Conservation (phyloP, 352 stramenopile species). For the Nothophytophthora sp. region DNA sequence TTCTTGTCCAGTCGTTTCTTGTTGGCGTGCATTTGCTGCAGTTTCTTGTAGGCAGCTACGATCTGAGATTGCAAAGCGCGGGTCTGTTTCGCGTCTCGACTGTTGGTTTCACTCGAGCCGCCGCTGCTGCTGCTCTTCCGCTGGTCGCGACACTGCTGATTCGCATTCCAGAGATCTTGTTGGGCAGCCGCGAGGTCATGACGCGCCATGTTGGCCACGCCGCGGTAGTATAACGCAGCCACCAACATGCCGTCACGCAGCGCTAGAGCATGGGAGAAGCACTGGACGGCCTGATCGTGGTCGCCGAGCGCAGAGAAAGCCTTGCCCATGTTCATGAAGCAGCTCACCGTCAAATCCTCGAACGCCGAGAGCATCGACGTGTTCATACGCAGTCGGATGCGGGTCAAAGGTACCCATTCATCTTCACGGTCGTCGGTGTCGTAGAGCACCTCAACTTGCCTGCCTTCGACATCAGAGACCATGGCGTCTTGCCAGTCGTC, state of each 20-base stretch:
- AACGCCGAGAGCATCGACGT: conserved; percentile 52
- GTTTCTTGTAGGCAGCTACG: conserved; percentile 63
- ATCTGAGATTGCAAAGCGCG: conserved; percentile 52
- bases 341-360: conserved; percentile 58
- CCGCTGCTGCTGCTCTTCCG: conserved; percentile 38
- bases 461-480: conserved; percentile 61
- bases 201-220: conserved; percentile 62
- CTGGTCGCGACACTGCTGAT: conserved; percentile 51
- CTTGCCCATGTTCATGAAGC: conserved; percentile 86
- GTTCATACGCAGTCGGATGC: conserved; percentile 58
- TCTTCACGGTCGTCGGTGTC: conserved; percentile 55
- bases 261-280: conserved; percentile 55
- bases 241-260: conserved; percentile 43
- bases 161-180: conserved; percentile 67
- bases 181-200: conserved; percentile 63
- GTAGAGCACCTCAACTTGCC: conserved; percentile 68
- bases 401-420: conserved; percentile 42
- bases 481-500: conserved; percentile 52
- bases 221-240: conserved; percentile 71
- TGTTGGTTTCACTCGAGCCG: conserved; percentile 38
- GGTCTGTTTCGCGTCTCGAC: conserved; percentile 29
- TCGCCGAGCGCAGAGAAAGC: conserved; percentile 55
- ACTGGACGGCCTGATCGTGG: conserved; percentile 56
- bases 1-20: conserved; percentile 86
- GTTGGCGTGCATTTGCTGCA: conserved; percentile 68